Evolutionary conservation across 495 filamentous ascomycete species (phyloP), one percentile per base, ranked within the genome.

Genomic region (Halenospora varia): DNA sequence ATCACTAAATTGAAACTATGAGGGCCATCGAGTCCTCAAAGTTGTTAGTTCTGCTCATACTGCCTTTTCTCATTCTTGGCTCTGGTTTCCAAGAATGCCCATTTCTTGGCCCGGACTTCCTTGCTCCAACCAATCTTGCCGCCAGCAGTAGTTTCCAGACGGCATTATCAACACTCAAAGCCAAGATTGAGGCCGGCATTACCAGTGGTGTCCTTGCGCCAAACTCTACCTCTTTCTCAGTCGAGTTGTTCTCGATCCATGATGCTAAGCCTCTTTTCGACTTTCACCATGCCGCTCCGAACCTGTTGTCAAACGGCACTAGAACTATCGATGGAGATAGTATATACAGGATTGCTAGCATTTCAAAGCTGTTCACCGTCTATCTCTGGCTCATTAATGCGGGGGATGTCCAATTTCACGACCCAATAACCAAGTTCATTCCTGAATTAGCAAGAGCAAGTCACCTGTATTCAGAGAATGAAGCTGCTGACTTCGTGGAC

Each of bases 341-440:
- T 1, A 69, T 81, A 0, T 80, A 70, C 45, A 64, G 78, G 0
- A 72, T 78, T 39, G 77, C 74, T 11, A 81, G 79, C 47, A 68
- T 80, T 9, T 76, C 75, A 10, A 81, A 82, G 61, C 62, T 81
- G 0, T 71, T 77, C 26, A 76, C 75, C 0, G 71, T 77, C 1
- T 70, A 79, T 45, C 61, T 73, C 0, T 73, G 76, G 15, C 66
- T 77, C 0, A 68, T 72, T 0, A 62, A 72, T 10, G 69, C 63
- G 0, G 74, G 75, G 0, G 69, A 73, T 39, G 42, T 56, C 1
- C 44, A 67, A 13, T 71, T 67, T 71, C 71, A 74, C 46, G 64
- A 71, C 13, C 69, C 72, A 0, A 60, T 77, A 52, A 86, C 71
- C 47, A 72, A 81, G 24, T 83, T 77, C 57, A 66, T 86, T 0